A percentile compares a stretch with the other conserved stretches of the same genome.
phyloP scores from a whole-genome alignment of 148 eudicot species.

The Limonium bicolor region DNA sequence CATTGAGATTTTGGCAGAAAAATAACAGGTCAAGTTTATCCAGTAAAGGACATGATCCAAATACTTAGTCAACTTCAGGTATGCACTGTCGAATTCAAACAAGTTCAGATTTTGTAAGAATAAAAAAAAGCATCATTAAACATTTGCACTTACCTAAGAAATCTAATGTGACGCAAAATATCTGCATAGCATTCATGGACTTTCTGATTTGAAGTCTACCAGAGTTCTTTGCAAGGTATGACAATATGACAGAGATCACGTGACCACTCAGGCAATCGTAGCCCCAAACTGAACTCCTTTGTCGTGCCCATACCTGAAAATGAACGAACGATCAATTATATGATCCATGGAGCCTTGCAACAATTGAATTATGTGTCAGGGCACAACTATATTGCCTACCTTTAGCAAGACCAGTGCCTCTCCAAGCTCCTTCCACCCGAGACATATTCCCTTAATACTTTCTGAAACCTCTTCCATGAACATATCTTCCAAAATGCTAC shows the following conservation, averaged over 20 bases:
- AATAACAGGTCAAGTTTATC: too few relatives aligned
- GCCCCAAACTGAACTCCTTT: constrained; percentile 53
- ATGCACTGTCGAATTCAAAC: too few relatives aligned
- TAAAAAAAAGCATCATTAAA: too few relatives aligned
- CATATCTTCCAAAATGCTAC: constrained; percentile 89
- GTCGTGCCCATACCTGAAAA: constrained; percentile 96
- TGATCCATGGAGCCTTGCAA: too few relatives aligned
- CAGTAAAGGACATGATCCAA: too few relatives aligned
- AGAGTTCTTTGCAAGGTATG: constrained; percentile 58
- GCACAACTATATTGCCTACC: constrained; percentile 19
- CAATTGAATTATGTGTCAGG: too few relatives aligned
- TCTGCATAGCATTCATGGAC: constrained; percentile 76
- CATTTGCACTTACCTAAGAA: constrained; percentile 97
- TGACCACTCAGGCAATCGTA: constrained; percentile 81
- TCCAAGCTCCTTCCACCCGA: constrained; percentile 62
- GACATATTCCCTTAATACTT: constrained; percentile 31
- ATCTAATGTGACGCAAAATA: constrained; percentile 63
- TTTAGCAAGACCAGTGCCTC: constrained; percentile 75
- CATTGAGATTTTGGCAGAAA: too few relatives aligned
- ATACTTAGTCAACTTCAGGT: too few relatives aligned
- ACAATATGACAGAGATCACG: constrained; percentile 46
- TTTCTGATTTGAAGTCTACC: constrained; percentile 38
- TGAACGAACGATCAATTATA: too few relatives aligned
- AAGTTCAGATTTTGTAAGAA: too few relatives aligned
- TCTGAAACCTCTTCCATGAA: constrained; percentile 50